Percentiles rank a stretch among this genome's conserved stretches.
Conservation (phyloP, 2,329 filamentous ascomycete species). For the Xylariaceae sp. region DNA sequence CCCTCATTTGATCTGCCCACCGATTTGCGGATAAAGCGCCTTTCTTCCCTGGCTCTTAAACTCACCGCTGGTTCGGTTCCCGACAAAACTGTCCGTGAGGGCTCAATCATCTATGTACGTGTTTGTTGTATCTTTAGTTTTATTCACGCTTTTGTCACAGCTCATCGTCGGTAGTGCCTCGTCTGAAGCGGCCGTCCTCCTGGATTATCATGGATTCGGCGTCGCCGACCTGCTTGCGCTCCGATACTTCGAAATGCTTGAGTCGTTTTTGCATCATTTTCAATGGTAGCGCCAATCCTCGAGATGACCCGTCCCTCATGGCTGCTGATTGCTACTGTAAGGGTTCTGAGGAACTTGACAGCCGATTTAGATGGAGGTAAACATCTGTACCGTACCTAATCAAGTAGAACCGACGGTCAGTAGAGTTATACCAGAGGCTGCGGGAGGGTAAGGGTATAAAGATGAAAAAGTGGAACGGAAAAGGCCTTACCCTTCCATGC, state of each 20-base stretch:
- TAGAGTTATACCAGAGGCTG: not conserved
- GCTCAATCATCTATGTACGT: not conserved
- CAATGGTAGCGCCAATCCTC: slow-evolving; percentile 60
- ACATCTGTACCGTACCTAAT: slow-evolving; percentile 92
- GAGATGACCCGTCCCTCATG: slow-evolving; percentile 68
- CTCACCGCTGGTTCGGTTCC: not conserved
- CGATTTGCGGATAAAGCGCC: not conserved
- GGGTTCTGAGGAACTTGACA: slow-evolving; percentile 92
- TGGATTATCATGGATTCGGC: slow-evolving; percentile 43
- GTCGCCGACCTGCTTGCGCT: slow-evolving; percentile 86
- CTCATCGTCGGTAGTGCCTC: slow-evolving; percentile 18
- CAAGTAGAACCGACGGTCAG: slow-evolving; percentile 1
- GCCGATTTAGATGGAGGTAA: slow-evolving; percentile 92
- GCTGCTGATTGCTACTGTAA: slow-evolving; percentile 91
- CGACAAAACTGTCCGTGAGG: not conserved
- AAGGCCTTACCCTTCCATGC: slow-evolving; percentile 86
- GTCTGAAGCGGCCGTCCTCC: slow-evolving; percentile 19
- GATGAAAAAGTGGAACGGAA: not conserved
- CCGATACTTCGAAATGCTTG: slow-evolving; percentile 68
- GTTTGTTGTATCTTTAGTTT: not conserved
- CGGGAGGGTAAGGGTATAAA: slow-evolving; percentile 5
- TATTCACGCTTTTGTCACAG: slow-evolving; percentile 14
- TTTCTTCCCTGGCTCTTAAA: not conserved
- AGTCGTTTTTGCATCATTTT: slow-evolving; percentile 62
- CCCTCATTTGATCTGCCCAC: not conserved